Conservation (phyloP, 2,329 filamentous ascomycete species). For the Clarireedia sp. region DNA sequence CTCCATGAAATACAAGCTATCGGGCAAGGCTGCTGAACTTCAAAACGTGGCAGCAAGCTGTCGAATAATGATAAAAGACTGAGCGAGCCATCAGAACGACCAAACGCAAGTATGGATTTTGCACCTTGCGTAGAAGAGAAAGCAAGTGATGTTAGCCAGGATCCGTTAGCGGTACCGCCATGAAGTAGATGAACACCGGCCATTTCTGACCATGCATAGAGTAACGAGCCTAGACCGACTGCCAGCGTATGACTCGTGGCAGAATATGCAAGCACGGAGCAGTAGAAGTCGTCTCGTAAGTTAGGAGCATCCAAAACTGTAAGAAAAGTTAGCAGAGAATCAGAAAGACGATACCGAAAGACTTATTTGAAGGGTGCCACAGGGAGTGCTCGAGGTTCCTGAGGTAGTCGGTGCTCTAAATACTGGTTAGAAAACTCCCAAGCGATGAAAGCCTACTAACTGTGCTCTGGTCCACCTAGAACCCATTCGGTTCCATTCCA, state of each 20-base stretch:
- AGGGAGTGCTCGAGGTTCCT: conserved; percentile 45
- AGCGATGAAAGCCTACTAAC: conserved; percentile 11
- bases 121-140: conserved; percentile 76
- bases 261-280: conserved; percentile 82
- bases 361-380: conserved; percentile 69
- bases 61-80: conserved; percentile 72
- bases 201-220: conserved; percentile 85
- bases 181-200: conserved; percentile 54
- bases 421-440: conserved; percentile 8
- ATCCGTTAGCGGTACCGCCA: conserved; percentile 38
- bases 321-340: conserved; percentile 27
- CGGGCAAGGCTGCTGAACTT: conserved; percentile 61
- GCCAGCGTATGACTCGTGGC: conserved; percentile 66
- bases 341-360: not conserved
- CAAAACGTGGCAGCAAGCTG: conserved; percentile 59
- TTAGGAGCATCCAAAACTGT: conserved; percentile 81
- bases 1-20: conserved; percentile 79
- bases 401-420: conserved; percentile 23
- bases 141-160: conserved; percentile 72
- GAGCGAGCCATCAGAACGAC: conserved; percentile 68
- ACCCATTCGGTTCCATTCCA: conserved; percentile 29
- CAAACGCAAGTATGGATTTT: conserved; percentile 77
- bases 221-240: conserved; percentile 68
- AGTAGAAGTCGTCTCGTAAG: conserved; percentile 94
- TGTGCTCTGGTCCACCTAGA: conserved; percentile 16